Base-by-base conservation (phyloP, 108 stramenopile genomes). In the Nitzschia sp. region DNA sequence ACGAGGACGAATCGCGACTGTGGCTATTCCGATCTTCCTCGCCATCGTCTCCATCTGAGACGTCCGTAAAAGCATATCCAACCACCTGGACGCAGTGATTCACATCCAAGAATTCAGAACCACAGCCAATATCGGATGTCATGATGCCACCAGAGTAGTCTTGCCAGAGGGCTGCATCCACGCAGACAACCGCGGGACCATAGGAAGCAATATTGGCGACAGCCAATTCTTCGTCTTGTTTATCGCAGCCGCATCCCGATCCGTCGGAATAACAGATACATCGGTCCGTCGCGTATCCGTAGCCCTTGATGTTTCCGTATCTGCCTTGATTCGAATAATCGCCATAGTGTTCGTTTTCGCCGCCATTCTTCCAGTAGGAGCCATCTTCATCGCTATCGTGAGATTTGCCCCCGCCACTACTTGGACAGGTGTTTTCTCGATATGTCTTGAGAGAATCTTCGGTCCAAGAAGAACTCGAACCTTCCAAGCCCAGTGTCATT, bases 81-180 rank as follows among this genome's bases (percentile, higher is more conserved):
- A 95, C 94, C 24, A 82, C 89, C 66, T 94, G 86, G 21, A 86
- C 85, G 68, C 94, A 95, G 53, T 95, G 94, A 51, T 95, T 95
- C 84, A 95, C 90, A 59, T 90, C 91, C 32, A 86, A 46, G 51
- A 92, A 95, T 19, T 61, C 81, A 4, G 79, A 75, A 15, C 82
- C 80, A 56, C 94, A 95, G 0, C 91, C 94, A 59, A 74, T 60
- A 27, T 74, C 84, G 8, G 89, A 73, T 1, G 94, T 95, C 56
- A 95, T 89, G 55, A 95, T 95, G 27, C 93, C 94, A 47, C 87
- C 90, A 23, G 80, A 56, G 53, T 95, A 95, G 51, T 85, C 86
- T 68, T 92, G 85, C 94, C 94, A 95, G 17, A 74, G 33, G 3
- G 82, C 81, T 5, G 94, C 94, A 49, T 95, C 94, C 23, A 95